Evolutionary conservation across 495 filamentous ascomycete genomes (phyloP), one percentile per base, ranked within the genome.

Genomic region (Tetracladium setigerum): DNA sequence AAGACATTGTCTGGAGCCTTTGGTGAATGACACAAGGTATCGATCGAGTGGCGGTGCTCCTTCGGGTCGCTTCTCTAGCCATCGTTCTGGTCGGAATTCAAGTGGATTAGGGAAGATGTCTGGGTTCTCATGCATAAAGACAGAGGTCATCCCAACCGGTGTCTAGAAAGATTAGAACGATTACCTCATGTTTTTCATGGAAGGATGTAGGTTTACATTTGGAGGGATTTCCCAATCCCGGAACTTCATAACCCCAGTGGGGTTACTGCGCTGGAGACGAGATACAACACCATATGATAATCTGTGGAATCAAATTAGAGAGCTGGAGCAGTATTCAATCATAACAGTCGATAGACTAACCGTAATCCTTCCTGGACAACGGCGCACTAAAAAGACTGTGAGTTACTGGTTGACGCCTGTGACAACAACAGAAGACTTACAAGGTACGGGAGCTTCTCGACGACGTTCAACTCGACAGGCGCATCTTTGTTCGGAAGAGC

Each of bases 1-100:
- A 5, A 69, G n/a, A 55, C 77, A 80, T 6, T 50, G 53, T 16
- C 72, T 55, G 7, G 51, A 57, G 0, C 77, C 77, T 17, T 70
- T 70, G 1, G 58, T 55, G 32, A 73, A 74, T 1, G 70, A 50
- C 1, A 74, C 54, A 13, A 76, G 52, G 46, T 66, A 72, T 39
- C 57, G 55, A 2, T 68, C 60, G 3, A 66, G 54, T 1, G 59
- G 53, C 12, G 56, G 53, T n/a, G n/a, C n/a, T n/a, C n/a, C n/a
- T n/a, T n/a, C n/a, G n/a, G n/a, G n/a, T n/a, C n/a, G n/a, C 0
- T 53, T 45, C 1, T 62, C 50, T 13, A 76, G 44, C 70, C 71
- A 77, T 1, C 75, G 63, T 27, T 70, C 62, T 0, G 74, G 73
- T 2, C 47, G 53, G 50, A 78, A 77, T 0, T 34, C 36, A 8